Percentiles rank a stretch among this genome's conserved stretches.
phyloP scores from a whole-genome alignment of 495 filamentous ascomycete species.

The Penicillium verhagenii region DNA sequence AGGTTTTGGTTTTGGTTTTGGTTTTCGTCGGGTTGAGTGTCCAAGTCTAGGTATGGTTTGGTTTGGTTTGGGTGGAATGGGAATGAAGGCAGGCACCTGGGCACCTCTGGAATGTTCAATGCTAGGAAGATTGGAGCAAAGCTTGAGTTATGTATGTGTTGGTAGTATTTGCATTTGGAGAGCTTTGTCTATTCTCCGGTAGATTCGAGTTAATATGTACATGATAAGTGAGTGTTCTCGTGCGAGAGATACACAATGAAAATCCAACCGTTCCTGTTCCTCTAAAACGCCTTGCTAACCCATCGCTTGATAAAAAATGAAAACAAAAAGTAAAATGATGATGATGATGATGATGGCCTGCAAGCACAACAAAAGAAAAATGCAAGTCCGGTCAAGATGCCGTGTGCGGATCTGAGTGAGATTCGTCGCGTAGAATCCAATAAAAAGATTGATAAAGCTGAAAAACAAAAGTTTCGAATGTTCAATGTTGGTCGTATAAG shows the following conservation, averaged over 20 bases:
- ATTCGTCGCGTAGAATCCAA: not conserved
- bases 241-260: not conserved
- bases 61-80: no score
- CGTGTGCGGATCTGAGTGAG: not conserved
- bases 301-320: not conserved
- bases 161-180: not conserved
- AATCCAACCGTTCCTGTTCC: not conserved
- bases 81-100: no score
- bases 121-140: no score
- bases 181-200: no score
- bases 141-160: no score
- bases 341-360: not conserved
- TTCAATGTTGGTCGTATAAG: not conserved
- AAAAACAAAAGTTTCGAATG: no score
- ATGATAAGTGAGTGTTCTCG: not conserved
- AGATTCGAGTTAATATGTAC: not conserved
- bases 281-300: slow-evolving; percentile 1
- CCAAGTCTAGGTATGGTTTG: no score
- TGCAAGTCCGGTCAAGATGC: not conserved
- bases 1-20: no score
- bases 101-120: no score
- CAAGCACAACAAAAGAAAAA: not conserved
- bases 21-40: no score
- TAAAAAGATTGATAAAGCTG: not conserved
- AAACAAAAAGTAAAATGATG: slow-evolving; percentile 2